phyloP scores from a whole-genome alignment of 2,329 filamentous ascomycete genomes.

The Penicillium sp. region DNA sequence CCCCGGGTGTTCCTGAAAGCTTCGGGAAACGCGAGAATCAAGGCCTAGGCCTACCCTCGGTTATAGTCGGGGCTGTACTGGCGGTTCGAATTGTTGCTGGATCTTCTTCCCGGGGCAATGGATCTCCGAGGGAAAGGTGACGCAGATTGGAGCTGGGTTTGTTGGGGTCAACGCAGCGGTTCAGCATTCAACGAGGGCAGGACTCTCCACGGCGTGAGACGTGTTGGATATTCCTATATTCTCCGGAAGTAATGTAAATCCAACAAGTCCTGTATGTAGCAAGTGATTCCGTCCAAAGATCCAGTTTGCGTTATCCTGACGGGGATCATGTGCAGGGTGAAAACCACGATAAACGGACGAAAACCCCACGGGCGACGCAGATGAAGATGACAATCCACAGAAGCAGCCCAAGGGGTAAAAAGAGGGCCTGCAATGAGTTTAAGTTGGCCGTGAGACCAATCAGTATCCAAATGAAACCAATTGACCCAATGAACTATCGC shows the following conservation, averaged over 20 bases:
- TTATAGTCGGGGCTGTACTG: neutral
- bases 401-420: too few relatives aligned
- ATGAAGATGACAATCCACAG: neutral
- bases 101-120: neutral
- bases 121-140: constrained; percentile 2
- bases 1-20: neutral
- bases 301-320: neutral
- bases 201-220: neutral
- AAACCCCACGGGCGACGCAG: neutral
- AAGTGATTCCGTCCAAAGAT: neutral
- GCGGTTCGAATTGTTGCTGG: neutral
- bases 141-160: neutral
- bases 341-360: neutral
- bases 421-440: neutral
- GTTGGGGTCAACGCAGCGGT: neutral
- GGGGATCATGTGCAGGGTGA: too few relatives aligned
- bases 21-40: neutral
- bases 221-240: neutral
- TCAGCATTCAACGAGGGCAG: neutral
- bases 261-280: neutral
- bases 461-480: too few relatives aligned
- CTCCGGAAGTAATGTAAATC: neutral
- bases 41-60: neutral
- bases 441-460: constrained; percentile 3
- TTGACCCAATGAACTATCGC: neutral